phyloP scores from a whole-genome alignment of 192 early-diverging fungal genomes.

The Kappamyces sp. region DNA sequence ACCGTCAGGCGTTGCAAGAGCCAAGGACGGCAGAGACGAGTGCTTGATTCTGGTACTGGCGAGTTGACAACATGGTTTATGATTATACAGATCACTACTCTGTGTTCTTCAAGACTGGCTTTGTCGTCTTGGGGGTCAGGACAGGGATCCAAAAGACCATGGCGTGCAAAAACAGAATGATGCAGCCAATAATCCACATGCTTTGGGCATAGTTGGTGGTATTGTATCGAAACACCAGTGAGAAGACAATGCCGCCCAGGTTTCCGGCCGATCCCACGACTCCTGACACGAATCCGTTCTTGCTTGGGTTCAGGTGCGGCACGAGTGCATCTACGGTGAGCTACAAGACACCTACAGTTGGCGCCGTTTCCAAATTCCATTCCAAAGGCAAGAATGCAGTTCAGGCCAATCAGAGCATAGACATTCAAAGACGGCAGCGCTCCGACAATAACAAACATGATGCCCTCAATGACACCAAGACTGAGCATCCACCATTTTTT shows the following conservation, averaged over 20 bases:
- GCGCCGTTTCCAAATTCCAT: conserved; percentile 49
- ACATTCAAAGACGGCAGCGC: conserved; percentile 29
- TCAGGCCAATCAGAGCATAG: conserved; percentile 36
- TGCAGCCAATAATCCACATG: conserved; percentile 44
- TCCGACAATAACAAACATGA: conserved; percentile 41
- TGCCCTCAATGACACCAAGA: conserved; percentile 40
- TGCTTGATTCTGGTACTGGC: no score
- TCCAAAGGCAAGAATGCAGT: conserved; percentile 47
- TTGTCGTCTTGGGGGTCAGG: no score
- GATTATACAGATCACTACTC: no score
- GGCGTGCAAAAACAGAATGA: conserved; percentile 15
- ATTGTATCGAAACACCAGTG: conserved; percentile 40
- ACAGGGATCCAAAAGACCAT: no score
- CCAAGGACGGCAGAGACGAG: no score
- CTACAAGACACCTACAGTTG: conserved; percentile 22
- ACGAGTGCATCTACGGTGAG: conserved; percentile 37
- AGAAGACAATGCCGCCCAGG: conserved; percentile 53
- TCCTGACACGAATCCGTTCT: conserved; percentile 45
- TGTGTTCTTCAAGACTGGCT: no score
- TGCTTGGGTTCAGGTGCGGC: conserved; percentile 43
- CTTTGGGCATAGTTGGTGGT: conserved; percentile 17
- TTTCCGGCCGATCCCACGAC: conserved; percentile 60
- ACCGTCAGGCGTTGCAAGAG: no score
- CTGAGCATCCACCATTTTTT: conserved; percentile 31
- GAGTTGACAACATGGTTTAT: no score